Conservation (phyloP, 805 yeast species). For the Kodamaea laetipori region DNA sequence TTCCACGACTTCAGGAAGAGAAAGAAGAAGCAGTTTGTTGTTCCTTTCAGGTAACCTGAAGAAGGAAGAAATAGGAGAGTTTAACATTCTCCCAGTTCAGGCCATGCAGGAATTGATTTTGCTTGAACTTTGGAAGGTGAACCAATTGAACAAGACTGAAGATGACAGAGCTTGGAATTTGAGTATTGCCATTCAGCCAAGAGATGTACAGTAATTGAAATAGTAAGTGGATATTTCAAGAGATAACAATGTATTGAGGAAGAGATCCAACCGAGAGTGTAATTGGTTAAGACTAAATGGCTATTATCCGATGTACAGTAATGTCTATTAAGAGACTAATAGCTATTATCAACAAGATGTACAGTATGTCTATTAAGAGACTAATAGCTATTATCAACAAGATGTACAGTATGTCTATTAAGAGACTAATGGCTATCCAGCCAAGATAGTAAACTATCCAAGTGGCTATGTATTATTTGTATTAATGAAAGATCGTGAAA, state of each 20-base stretch:
- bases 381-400: too few species aligned
- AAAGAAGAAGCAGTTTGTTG: constrained; percentile 27
- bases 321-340: too few species aligned
- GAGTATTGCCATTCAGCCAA: constrained; percentile 56
- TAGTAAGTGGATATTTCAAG: too few species aligned
- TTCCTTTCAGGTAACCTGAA: constrained; percentile 18
- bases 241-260: too few species aligned
- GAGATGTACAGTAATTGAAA: constrained; percentile 5
- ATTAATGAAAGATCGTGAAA: constrained; percentile 1
- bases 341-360: too few species aligned
- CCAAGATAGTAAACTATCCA: not conserved
- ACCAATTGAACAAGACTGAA: constrained; percentile 58
- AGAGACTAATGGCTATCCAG: too few species aligned
- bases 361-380: too few species aligned
- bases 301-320: too few species aligned
- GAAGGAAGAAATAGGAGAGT: constrained; percentile 32
- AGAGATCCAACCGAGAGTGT: too few species aligned
- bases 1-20: constrained; percentile 4
- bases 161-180: constrained; percentile 73
- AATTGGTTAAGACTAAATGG: too few species aligned
- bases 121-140: constrained; percentile 69
- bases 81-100: constrained; percentile 42
- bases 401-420: too few species aligned
- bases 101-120: constrained; percentile 60
- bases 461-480: constrained; percentile 4